phyloP scores from a whole-genome alignment of 441 rosid genomes.

The Adansonia rubrostipa region DNA sequence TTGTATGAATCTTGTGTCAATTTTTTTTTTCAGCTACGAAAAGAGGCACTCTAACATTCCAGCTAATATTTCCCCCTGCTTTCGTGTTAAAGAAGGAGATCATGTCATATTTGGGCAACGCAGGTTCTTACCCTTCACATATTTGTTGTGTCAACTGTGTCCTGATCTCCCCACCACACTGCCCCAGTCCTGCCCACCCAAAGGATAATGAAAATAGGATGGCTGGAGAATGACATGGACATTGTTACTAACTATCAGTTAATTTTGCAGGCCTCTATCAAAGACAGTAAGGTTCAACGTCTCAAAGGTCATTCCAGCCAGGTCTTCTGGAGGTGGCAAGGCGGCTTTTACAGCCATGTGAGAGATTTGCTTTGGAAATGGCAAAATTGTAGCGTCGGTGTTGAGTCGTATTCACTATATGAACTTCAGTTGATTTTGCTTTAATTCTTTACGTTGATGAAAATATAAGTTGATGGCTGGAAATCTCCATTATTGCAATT shows the following conservation, averaged over 20 bases:
- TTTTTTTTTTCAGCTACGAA: conserved; percentile 9
- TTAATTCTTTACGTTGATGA: no score
- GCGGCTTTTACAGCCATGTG: conserved; percentile 50
- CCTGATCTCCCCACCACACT: not conserved
- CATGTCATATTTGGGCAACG: conserved; percentile 29
- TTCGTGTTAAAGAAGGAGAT: conserved; percentile 33
- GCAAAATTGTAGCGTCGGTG: no score
- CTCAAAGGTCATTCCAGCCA: conserved; percentile 75
- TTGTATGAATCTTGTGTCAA: not conserved
- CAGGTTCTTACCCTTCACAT: conserved; percentile 20
- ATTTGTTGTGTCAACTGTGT: not conserved
- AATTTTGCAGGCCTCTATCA: conserved; percentile 62
- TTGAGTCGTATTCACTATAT: no score
- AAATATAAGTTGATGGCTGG: no score
- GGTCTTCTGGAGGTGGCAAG: conserved; percentile 71
- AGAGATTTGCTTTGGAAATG: no score
- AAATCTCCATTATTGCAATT: no score
- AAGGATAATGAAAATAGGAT: no score
- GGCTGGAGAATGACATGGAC: no score
- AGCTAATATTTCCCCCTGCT: conserved; percentile 30
- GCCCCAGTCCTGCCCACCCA: no score
- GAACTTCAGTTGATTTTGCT: no score
- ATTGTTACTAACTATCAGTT: no score
- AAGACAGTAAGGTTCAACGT: conserved; percentile 83
- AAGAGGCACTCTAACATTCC: conserved; percentile 26